These are phyloP conservation scores for Candida chauliodis DNA, from an alignment of 805 yeast species.

Conservation along the genomic window DNA sequence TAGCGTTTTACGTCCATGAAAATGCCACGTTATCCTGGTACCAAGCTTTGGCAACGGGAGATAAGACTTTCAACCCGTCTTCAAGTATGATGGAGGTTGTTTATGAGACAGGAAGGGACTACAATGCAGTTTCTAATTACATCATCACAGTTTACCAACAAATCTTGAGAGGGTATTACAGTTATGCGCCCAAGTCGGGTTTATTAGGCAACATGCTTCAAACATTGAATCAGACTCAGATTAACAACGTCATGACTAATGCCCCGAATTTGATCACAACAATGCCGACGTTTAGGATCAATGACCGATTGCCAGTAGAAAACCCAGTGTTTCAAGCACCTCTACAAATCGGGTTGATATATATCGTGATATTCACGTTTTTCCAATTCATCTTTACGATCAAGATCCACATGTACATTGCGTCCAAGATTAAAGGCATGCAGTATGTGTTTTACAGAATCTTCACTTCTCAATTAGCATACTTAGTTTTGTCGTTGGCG, in stretches of 20 bases:
- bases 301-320: slow-evolving; percentile 23
- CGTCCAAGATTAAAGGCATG: slow-evolving; percentile 23
- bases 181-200: slow-evolving; percentile 17
- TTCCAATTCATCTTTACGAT: slow-evolving; percentile 29
- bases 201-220: slow-evolving; percentile 16
- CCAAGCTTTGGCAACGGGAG: slow-evolving; percentile 16
- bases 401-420: slow-evolving; percentile 24
- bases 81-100: slow-evolving; percentile 20
- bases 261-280: slow-evolving; percentile 24
- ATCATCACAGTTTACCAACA: slow-evolving; percentile 16
- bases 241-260: slow-evolving; percentile 6
- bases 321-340: slow-evolving; percentile 27
- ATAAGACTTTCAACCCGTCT: slow-evolving; percentile 16
- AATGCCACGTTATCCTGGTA: slow-evolving; percentile 25
- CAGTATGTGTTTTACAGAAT: slow-evolving; percentile 22
- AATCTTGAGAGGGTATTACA: slow-evolving; percentile 14
- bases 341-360: slow-evolving; percentile 29
- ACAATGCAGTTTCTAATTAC: slow-evolving; percentile 25
- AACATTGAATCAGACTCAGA: slow-evolving; percentile 10
- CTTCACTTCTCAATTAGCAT: slow-evolving; percentile 24
- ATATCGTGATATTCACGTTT: slow-evolving; percentile 30
- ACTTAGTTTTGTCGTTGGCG: slow-evolving; percentile 23
- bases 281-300: slow-evolving; percentile 20
- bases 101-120: slow-evolving; percentile 33
- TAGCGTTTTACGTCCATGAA: slow-evolving; percentile 24